A percentile compares a stretch with the other conserved stretches of the same genome.
phyloP scores from a whole-genome alignment of 139 green algal species.

The Chlorella vulgaris region DNA sequence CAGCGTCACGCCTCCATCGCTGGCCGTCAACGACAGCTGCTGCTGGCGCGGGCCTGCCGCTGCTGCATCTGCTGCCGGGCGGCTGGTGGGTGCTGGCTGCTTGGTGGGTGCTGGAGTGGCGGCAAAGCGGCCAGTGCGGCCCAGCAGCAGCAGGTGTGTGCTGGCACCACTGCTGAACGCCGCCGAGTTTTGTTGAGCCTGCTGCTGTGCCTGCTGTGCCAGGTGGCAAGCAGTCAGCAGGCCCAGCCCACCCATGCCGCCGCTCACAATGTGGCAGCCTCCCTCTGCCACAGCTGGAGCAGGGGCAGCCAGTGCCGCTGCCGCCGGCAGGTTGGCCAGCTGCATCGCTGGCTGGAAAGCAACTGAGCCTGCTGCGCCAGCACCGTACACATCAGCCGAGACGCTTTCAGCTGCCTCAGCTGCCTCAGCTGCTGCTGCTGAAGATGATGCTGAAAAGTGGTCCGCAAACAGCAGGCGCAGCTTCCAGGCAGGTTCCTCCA shows the following conservation, averaged over 20 bases:
- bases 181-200: background rate
- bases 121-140: background rate
- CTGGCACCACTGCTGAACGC: too few relatives aligned
- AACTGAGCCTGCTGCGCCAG: background rate
- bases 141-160: conserved; percentile 31
- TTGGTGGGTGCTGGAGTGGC: background rate
- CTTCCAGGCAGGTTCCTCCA: conserved; percentile 21
- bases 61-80: background rate
- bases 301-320: too few relatives aligned
- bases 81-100: background rate
- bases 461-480: background rate
- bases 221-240: conserved; percentile 71
- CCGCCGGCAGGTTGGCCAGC: background rate
- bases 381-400: background rate
- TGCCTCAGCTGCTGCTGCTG: background rate
- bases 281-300: conserved; percentile 56
- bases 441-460: background rate
- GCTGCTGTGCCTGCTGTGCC: conserved; percentile 19
- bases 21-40: too few relatives aligned
- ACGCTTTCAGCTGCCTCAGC: background rate
- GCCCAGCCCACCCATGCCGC: conserved; percentile 55
- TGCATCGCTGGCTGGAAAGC: background rate
- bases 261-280: conserved; percentile 72
- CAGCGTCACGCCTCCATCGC: too few relatives aligned
- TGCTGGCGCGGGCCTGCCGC: too few relatives aligned